Evolutionary conservation across 1,139 yeast genomes (phyloP), one percentile per base, ranked within the genome.

Genomic region (Candida sanyaensis): DNA sequence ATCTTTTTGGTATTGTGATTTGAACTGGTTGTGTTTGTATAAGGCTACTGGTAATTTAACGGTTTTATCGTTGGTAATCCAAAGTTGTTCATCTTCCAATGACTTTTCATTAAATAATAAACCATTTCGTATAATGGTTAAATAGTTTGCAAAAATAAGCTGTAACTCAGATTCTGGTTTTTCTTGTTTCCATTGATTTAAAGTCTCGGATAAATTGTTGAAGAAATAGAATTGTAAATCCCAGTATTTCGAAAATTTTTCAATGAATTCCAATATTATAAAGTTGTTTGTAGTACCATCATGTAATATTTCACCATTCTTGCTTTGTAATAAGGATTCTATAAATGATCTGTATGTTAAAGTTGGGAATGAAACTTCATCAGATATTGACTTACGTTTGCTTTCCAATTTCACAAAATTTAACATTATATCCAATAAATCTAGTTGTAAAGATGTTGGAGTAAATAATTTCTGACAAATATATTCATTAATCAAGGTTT

Each of bases 141-240:
- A 60, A 45, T 67, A 66, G 52, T 77, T 78, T 23, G 79, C 62
- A 53, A 72, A 71, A 3, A 77, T 52, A 10, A 57, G 42, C 42
- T 59, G 58, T 41, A 61, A 53, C 43, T 63, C 57, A 3, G 54
- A 55, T n/a, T 51, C 47, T 6, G 50, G 40, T 42, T 61, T 62
- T 6, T 50, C 37, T 4, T 45, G 41, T 47, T 59, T 63, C 65
- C 65, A 63, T 26, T 56, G 60, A 27, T 53, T 53, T 39, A 71
- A 54, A 3, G 52, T 48, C 10, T 64, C 68, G 21, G 52, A 41
- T 42, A 65, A 48, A 49, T 52, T 43, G 42, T 75, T 66, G 58
- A 83, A 80, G 53, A 86, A 83, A 58, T 83, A 86, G 57, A 71
- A 84, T 60, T 85, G 89, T 48, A 87, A 68, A 61, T 87, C 95